Percentiles rank a stretch among this genome's conserved stretches.
Evolutionary conservation across 176 grass and related monocot species (phyloP).

Genomic region (Microstegium vimineum): DNA sequence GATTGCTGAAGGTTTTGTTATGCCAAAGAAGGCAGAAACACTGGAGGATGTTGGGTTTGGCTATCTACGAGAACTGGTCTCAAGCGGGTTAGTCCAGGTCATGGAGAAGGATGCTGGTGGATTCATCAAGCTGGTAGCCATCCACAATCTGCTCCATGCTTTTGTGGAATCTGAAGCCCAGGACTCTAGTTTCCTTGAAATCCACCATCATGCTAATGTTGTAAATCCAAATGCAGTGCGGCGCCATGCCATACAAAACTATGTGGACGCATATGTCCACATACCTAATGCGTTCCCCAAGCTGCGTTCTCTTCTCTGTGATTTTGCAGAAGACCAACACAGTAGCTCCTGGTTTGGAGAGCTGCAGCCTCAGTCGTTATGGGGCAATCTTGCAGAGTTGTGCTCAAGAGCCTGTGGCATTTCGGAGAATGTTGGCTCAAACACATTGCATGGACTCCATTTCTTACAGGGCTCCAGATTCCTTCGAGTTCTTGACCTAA

Average conservation of each 20-base stretch:
- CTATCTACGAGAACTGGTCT: constrained; percentile 36
- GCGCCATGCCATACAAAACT: constrained; percentile 41
- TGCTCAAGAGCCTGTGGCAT: constrained; percentile 27
- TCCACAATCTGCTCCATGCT: constrained; percentile 39
- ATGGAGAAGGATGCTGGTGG: constrained; percentile 33
- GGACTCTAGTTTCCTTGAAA: constrained; percentile 42
- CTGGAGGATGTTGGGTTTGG: constrained; percentile 29
- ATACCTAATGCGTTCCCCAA: constrained; percentile 42
- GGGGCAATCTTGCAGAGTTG: constrained; percentile 27
- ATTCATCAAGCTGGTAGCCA: constrained; percentile 28
- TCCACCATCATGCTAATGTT: constrained; percentile 33
- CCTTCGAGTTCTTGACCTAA: constrained; percentile 37
- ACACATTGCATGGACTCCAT: constrained; percentile 19
- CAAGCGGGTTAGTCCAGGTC: constrained; percentile 43
- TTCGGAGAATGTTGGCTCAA: neutral
- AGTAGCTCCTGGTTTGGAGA: constrained; percentile 17
- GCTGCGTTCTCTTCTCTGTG: constrained; percentile 43
- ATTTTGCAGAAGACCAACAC: constrained; percentile 46
- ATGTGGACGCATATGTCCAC: constrained; percentile 21
- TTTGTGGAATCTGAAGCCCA: constrained; percentile 41
- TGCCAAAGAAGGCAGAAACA: constrained; percentile 30
- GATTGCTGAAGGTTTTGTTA: constrained; percentile 43
- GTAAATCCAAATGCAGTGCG: constrained; percentile 28
- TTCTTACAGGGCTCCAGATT: constrained; percentile 36
- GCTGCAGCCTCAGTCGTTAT: constrained; percentile 7